phyloP scores from a whole-genome alignment of 2,329 filamentous ascomycete genomes.

The Paraphaeosphaeria minitans region DNA sequence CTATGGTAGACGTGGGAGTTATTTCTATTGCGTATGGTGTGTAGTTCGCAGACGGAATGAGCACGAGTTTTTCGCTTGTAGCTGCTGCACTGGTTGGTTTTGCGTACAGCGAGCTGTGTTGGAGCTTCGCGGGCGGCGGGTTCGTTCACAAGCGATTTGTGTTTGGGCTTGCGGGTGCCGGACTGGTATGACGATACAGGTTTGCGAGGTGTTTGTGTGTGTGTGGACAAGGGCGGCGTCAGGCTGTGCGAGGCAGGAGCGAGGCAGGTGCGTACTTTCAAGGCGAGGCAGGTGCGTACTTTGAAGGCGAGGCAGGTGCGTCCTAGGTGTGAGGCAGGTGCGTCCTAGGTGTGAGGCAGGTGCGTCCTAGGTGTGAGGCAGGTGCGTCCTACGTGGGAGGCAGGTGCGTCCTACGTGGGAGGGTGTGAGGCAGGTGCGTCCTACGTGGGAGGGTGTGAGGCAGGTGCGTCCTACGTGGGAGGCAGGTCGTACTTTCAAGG shows the following conservation, averaged over 20 bases:
- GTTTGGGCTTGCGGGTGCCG: not conserved
- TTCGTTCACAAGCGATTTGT: not conserved
- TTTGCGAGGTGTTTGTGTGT: not conserved
- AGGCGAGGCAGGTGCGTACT: constrained; percentile 2
- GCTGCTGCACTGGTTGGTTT: not conserved
- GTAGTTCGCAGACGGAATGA: not conserved
- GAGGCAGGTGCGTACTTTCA: not conserved
- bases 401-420: no score
- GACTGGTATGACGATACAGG: not conserved
- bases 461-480: no score
- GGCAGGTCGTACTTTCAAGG: constrained; percentile 1
- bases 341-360: no score
- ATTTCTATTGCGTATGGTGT: not conserved
- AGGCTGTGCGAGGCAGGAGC: not conserved
- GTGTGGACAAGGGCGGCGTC: not conserved
- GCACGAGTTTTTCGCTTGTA: not conserved
- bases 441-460: no score
- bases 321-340: no score
- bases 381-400: constrained; percentile 9
- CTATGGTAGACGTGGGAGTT: not conserved
- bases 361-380: no score
- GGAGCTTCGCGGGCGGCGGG: not conserved
- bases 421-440: no score
- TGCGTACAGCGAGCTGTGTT: not conserved
- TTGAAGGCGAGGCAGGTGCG: constrained; percentile 5